Evolutionary conservation across 208 protist genomes (phyloP).

Genomic region (Crithidia brevicula): DNA sequence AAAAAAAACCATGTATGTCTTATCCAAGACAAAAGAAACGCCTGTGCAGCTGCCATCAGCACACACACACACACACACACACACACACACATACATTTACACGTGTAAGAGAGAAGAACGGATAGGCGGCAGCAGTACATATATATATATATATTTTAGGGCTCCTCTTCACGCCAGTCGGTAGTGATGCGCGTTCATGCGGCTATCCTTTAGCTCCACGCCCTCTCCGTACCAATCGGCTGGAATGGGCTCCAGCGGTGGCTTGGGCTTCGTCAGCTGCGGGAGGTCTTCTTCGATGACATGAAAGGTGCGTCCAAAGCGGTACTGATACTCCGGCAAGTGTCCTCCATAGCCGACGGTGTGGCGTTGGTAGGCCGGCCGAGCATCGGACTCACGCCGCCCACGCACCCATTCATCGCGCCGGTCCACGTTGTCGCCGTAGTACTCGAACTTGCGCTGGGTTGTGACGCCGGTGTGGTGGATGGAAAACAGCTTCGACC

Average conservation of each 20-base stretch:
- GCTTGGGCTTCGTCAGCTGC: slow-evolving; percentile 60
- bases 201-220: slow-evolving; percentile 63
- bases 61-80: too few relatives aligned
- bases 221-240: slow-evolving; percentile 58
- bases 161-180: slow-evolving; percentile 71
- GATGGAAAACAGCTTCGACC: slow-evolving; percentile 31
- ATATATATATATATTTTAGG: too few relatives aligned
- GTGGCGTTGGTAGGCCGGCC: slow-evolving; percentile 63
- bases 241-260: slow-evolving; percentile 37
- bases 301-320: slow-evolving; percentile 90
- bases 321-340: slow-evolving; percentile 74
- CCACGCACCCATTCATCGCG: slow-evolving; percentile 82
- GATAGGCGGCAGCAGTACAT: too few relatives aligned
- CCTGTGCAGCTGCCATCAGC: too few relatives aligned
- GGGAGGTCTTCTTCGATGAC: slow-evolving; percentile 88
- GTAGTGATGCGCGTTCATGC: slow-evolving; percentile 79
- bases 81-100: neutral
- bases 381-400: slow-evolving; percentile 57
- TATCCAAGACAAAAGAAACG: too few relatives aligned
- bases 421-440: slow-evolving; percentile 63
- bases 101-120: slow-evolving; percentile 6
- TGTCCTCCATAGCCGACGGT: slow-evolving; percentile 81
- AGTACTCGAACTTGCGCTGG: slow-evolving; percentile 61
- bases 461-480: slow-evolving; percentile 37
- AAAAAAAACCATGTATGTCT: too few relatives aligned